Conservation (phyloP, 768 basidiomycete genomes). For the Steccherinum ochraceum region DNA sequence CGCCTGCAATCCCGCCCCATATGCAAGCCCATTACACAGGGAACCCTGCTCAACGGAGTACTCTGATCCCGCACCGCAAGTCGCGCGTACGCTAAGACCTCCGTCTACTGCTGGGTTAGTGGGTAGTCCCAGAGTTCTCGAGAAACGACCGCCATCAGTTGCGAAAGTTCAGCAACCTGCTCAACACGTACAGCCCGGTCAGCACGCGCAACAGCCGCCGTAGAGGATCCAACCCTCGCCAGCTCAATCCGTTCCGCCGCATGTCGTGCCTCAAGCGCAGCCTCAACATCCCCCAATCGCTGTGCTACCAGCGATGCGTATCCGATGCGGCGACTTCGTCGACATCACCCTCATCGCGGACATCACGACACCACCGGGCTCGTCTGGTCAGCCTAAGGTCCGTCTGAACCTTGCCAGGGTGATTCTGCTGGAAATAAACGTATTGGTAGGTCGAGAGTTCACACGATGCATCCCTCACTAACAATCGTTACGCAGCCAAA, state of each 20-base stretch:
- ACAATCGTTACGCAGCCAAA: no score
- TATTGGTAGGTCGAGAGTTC: no score
- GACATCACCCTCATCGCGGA: no score
- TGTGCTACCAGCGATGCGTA: no score
- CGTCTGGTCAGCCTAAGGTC: no score
- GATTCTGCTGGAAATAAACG: no score
- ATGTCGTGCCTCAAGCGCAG: slow-evolving; percentile 20
- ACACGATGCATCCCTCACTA: no score
- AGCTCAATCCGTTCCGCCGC: slow-evolving; percentile 15
- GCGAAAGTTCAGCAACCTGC: slow-evolving; percentile 10
- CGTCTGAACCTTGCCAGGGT: no score
- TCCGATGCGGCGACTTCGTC: no score
- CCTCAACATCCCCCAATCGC: no score
- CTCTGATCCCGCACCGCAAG: slow-evolving; percentile 8
- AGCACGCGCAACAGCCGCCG: no score
- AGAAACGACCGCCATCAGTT: slow-evolving; percentile 9
- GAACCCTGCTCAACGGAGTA: slow-evolving; percentile 8
- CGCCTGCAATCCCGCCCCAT: slow-evolving; percentile 18
- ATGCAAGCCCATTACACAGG: slow-evolving; percentile 16
- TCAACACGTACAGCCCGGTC: slow-evolving; percentile 15
- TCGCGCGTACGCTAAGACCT: slow-evolving; percentile 10
- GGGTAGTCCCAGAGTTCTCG: slow-evolving; percentile 9
- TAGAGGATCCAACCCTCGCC: slow-evolving; percentile 12
- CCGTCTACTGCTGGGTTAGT: slow-evolving; percentile 7
- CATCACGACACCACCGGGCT: no score